phyloP scores from a whole-genome alignment of 805 yeast species.

The Starmerella apicola region DNA sequence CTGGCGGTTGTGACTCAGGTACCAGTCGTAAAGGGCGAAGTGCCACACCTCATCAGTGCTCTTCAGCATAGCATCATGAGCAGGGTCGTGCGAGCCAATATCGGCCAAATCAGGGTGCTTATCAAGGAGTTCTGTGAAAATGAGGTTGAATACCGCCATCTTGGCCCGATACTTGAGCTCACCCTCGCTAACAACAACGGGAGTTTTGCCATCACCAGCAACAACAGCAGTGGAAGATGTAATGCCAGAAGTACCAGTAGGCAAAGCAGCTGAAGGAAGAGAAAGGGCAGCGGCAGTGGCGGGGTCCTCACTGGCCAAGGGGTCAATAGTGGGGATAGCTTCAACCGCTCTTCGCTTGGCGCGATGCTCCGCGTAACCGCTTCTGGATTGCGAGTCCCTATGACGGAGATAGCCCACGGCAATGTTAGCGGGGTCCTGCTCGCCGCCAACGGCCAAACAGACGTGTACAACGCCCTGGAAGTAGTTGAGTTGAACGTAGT shows the following conservation, averaged over 20 bases:
- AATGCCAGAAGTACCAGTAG: background rate
- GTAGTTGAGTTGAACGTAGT: constrained; percentile 64
- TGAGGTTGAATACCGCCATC: constrained; percentile 49
- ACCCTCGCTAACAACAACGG: constrained; percentile 2
- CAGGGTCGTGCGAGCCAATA: constrained; percentile 39
- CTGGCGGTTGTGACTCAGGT: constrained; percentile 61
- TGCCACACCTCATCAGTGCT: constrained; percentile 80
- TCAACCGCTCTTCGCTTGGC: constrained; percentile 2
- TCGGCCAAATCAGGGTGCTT: constrained; percentile 44
- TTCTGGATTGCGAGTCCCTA: constrained; percentile 45
- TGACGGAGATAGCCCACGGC: constrained; percentile 43
- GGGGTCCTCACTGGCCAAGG: background rate
- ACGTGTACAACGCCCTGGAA: constrained; percentile 80
- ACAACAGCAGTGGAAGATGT: background rate
- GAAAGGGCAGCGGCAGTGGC: background rate
- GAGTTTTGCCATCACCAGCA: background rate
- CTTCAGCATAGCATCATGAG: constrained; percentile 62
- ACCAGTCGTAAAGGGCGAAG: constrained; percentile 86
- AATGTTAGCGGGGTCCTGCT: constrained; percentile 47
- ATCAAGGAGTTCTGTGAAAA: constrained; percentile 56
- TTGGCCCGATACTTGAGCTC: constrained; percentile 41
- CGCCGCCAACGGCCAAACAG: constrained; percentile 61
- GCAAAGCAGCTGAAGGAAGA: background rate
- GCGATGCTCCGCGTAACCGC: constrained; percentile 20
- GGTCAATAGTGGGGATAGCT: background rate